Base-by-base conservation (phyloP, 108 stramenopile genomes). In the Nitzschia putrida region DNA sequence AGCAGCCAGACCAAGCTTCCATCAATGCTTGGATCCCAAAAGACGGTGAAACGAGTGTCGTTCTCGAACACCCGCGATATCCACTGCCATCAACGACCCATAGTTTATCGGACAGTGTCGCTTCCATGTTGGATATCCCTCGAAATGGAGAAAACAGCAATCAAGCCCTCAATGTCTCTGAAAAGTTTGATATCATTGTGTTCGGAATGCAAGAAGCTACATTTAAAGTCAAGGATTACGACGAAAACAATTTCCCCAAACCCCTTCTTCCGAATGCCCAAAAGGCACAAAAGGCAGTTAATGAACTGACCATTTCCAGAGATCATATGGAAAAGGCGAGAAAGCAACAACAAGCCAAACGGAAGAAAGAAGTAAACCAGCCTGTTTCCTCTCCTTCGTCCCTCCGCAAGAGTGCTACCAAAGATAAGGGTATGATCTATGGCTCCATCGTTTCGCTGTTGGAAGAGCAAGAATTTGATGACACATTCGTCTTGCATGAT, bases 191-290 rank as follows among this genome's bases (percentile, higher is more conserved):
- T 52, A 64, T 88, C 4, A 72, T 88, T 29, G 87, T 80, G 18
- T 60, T 88, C 47, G 87, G 85, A 18, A 77, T 85, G 72, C 87
- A 88, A 63, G 87, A 88, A 73, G 78, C 83, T 8, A 80, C 81
- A 1, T 80, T 78, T 58, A 66, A 76, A 21, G 66, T 69, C 2
- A 49, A 71, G 10, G 56, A 57, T n/a, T 12, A 26, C 1, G 67
- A 53, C 18, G 53, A 68, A 55, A 73, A 18, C 44, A 50, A 53
- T 64, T 49, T 49, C 18, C 47, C 47, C 14, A 18, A 18, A 5
- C 47, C 47, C 3, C 16, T 37, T 37, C 21, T 59, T 40, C 58
- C 58, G 20, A 2, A 25, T 25, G 24, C 21, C 13, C 13, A 25
- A 25, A 39, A 68, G 0, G 52, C 23, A 71, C 55, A 52, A 50